These are phyloP conservation scores for Lecanosticta acicola DNA, from an alignment of 2,329 filamentous ascomycete species.

Conservation along the genomic window DNA sequence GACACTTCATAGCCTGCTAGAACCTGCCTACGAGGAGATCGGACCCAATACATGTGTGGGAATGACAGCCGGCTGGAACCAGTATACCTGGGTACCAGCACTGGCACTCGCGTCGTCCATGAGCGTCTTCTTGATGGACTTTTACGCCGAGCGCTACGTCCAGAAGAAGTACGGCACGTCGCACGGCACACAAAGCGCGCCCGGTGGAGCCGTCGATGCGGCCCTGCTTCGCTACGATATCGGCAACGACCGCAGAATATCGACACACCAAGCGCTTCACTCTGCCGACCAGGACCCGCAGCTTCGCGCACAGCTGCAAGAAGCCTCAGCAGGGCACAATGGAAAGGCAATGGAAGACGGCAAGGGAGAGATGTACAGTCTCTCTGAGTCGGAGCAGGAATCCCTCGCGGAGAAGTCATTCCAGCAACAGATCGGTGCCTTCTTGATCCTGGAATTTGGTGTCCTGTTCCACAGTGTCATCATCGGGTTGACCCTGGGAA, in stretches of 20 bases:
- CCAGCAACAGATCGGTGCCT: slow-evolving; percentile 71
- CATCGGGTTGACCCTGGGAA: slow-evolving; percentile 61
- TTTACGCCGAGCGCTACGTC: slow-evolving; percentile 47
- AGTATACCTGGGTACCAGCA: slow-evolving; percentile 50
- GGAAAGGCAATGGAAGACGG: slow-evolving; percentile 11
- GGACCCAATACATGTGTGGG: slow-evolving; percentile 45
- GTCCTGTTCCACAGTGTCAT: slow-evolving; percentile 53
- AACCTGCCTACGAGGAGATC: slow-evolving; percentile 29
- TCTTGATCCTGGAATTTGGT: slow-evolving; percentile 93
- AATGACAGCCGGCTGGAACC: slow-evolving; percentile 49
- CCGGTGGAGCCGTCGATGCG: slow-evolving; percentile 21
- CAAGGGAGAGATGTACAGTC: slow-evolving; percentile 9
- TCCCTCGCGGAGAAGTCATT: slow-evolving; percentile 41
- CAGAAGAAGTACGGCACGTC: slow-evolving; percentile 43
- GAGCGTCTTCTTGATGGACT: slow-evolving; percentile 49
- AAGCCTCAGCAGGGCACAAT: not conserved
- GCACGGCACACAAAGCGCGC: slow-evolving; percentile 24
- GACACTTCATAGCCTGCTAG: slow-evolving; percentile 32
- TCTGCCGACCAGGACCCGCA: slow-evolving; percentile 37
- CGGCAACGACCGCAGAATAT: slow-evolving; percentile 6
- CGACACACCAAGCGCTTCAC: slow-evolving; percentile 38
- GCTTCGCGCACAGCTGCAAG: not conserved
- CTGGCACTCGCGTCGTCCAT: slow-evolving; percentile 47
- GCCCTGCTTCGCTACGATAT: slow-evolving; percentile 22
- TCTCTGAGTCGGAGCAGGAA: slow-evolving; percentile 19